Conservation (phyloP, 495 filamentous ascomycete genomes). For the Penicillium coffeae region DNA sequence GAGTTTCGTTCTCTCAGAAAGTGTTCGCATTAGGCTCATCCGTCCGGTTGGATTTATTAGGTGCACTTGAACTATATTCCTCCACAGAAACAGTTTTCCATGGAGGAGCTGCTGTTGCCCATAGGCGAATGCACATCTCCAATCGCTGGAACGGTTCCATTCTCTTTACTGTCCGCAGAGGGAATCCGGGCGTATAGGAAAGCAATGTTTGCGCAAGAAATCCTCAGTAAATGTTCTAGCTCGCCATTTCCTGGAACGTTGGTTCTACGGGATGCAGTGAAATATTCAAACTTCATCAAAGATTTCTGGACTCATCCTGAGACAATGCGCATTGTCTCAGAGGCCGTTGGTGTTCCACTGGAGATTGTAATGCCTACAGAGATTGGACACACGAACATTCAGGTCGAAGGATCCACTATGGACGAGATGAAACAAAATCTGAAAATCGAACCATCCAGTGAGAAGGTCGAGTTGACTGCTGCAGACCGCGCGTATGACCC, state of each 20-base stretch:
- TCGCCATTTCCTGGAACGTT: constrained; percentile 19
- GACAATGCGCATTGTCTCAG: constrained; percentile 25
- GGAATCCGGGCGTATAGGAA: constrained; percentile 21
- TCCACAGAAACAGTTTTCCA: constrained; percentile 15
- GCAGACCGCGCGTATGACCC: constrained; percentile 16
- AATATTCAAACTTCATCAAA: constrained; percentile 25
- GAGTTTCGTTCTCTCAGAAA: neutral
- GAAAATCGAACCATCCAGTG: constrained; percentile 14
- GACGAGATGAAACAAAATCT: constrained; percentile 19
- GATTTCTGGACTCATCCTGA: constrained; percentile 29
- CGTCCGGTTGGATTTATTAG: neutral
- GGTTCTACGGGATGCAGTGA: constrained; percentile 25
- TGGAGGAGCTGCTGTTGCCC: constrained; percentile 13
- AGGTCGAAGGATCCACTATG: constrained; percentile 19
- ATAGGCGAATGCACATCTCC: constrained; percentile 10
- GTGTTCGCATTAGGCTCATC: neutral
- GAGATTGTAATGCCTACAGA: constrained; percentile 29
- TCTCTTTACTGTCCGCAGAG: constrained; percentile 13
- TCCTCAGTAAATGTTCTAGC: constrained; percentile 16
- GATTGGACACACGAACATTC: constrained; percentile 35
- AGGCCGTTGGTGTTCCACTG: constrained; percentile 23
- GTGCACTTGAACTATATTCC: constrained; percentile 16
- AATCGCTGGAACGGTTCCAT: constrained; percentile 20
- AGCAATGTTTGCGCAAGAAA: constrained; percentile 14
- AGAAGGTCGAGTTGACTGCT: constrained; percentile 7